A percentile compares a stretch with the other conserved stretches of the same genome.
Conservation (phyloP, 805 yeast genomes). For the Nakazawaea wickerhamii region DNA sequence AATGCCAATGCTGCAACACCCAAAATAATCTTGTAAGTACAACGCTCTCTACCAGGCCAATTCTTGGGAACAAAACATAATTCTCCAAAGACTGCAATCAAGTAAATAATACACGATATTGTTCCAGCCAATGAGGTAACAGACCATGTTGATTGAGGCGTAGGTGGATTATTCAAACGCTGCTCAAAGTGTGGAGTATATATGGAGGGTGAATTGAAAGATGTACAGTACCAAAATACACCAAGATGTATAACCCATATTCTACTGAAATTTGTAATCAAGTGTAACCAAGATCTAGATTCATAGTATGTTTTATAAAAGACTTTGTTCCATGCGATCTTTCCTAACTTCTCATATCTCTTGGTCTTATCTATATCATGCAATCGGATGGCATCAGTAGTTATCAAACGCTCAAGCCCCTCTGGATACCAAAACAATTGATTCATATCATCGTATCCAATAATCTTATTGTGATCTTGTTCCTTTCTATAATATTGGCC, state of each 20-base stretch:
- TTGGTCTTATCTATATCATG: conserved; percentile 24
- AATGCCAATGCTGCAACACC: conserved; percentile 27
- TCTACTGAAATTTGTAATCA: conserved; percentile 43
- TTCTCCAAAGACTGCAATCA: conserved; percentile 38
- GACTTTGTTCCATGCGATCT: conserved; percentile 35
- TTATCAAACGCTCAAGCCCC: conserved; percentile 28
- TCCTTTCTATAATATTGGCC: conserved; percentile 59
- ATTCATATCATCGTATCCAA: conserved; percentile 54
- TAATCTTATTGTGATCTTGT: conserved; percentile 58
- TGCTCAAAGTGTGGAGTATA: conserved; percentile 39
- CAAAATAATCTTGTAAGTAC: conserved; percentile 27
- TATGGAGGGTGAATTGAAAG: conserved; percentile 44
- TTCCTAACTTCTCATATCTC: conserved; percentile 28
- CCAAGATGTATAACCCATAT: conserved; percentile 49
- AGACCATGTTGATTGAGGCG: conserved; percentile 37
- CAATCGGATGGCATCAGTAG: conserved; percentile 29
- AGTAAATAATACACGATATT: conserved; percentile 35
- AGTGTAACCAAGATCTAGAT: conserved; percentile 44
- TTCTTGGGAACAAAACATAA: conserved; percentile 38
- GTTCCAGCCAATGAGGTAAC: conserved; percentile 42
- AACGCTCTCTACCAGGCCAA: conserved; percentile 43
- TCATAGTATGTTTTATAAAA: conserved; percentile 44
- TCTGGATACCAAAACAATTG: conserved; percentile 45
- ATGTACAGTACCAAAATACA: conserved; percentile 47
- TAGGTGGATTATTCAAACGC: conserved; percentile 37